Conservation (phyloP, 1,284 basidiomycete species). For the Rhizoctonia solani region DNA sequence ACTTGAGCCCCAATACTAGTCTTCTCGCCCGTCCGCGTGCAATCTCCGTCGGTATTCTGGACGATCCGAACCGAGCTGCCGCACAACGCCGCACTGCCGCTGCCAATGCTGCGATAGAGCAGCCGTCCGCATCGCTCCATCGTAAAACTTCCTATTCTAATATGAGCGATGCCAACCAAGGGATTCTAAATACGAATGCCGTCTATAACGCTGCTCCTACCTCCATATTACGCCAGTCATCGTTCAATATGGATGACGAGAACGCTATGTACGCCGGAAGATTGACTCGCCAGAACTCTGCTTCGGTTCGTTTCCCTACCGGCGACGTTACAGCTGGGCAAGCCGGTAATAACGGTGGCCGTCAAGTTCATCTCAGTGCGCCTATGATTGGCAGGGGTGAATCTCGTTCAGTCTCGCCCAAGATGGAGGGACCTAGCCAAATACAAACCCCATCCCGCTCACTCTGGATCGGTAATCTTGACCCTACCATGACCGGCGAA, state of each 20-base stretch:
- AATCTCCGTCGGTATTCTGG: slow-evolving; percentile 89
- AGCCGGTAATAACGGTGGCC: not conserved
- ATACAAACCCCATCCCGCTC: slow-evolving; percentile 91
- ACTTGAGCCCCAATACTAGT: slow-evolving; percentile 53
- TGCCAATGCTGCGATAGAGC: slow-evolving; percentile 55
- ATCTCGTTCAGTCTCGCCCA: slow-evolving; percentile 70
- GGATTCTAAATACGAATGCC: slow-evolving; percentile 15
- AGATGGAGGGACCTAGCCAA: slow-evolving; percentile 67
- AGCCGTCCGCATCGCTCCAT: slow-evolving; percentile 42
- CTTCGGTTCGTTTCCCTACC: slow-evolving; percentile 67
- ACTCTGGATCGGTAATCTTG: slow-evolving; percentile 96
- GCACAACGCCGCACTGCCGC: slow-evolving; percentile 65
- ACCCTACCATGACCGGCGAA: slow-evolving; percentile 90
- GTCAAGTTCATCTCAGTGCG: slow-evolving; percentile 36
- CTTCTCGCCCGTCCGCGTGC: slow-evolving; percentile 71
- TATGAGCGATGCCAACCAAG: slow-evolving; percentile 27
- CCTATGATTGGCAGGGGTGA: slow-evolving; percentile 32
- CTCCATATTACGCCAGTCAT: slow-evolving; percentile 30
- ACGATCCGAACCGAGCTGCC: slow-evolving; percentile 64
- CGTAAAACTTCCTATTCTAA: slow-evolving; percentile 31
- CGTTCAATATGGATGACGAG: slow-evolving; percentile 34
- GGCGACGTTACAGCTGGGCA: slow-evolving; percentile 48
- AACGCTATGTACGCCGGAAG: slow-evolving; percentile 30
- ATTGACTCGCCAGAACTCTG: slow-evolving; percentile 25
- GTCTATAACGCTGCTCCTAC: slow-evolving; percentile 18